Base-by-base conservation (phyloP, 257 asterid genomes). In the Knoxia roxburghii region DNA sequence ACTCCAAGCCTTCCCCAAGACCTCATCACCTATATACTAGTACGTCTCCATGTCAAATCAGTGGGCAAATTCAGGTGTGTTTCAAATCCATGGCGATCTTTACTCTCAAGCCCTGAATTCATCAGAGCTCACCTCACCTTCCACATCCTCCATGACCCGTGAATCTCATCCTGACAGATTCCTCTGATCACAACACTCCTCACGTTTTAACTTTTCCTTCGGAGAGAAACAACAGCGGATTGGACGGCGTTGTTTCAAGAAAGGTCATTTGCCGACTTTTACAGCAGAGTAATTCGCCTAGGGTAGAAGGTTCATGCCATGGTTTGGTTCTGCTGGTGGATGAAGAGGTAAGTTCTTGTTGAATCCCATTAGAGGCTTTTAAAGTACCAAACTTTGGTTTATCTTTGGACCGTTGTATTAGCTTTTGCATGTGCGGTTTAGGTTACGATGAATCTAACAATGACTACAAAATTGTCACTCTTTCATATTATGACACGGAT, bases 391-490 rank as follows among this genome's bases (percentile, higher is more conserved):
- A 65, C 39, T 74, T 80, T 1, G 59, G 77, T 2, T 33, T 67
- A 20, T 78, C 85, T 74, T 43, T 79, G 29, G 24, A 48, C 6
- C 35, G 17, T 7, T 15, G 84, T 51, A 72, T 52, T 66, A 35
- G 55, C 41, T 37, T n/a, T n/a, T n/a, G n/a, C n/a, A 77, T 78
- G 81, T 52, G 79, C 12, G 87, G 85, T 41, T 71, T 84, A 18
- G 89, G 87, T 8, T 79, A 81, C 26, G 82, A 79, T 68, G 13
- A 53, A 5, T 39, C 20, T 10, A 73, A 13, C 64, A 79, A 79
- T 74, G 89, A 84, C 67, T 81, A 77, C 48, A 81, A 81, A 65
- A 52, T 84, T 32, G 83, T 84, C 5, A 29, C 67, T 4, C 41
- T 37, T 37, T 37, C 41, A 9, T 74, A 71, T 54, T 74, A 46